Evolutionary conservation across 1,284 basidiomycete species (phyloP), one percentile per base, ranked within the genome.

Genomic region (Thelephora terrestris): DNA sequence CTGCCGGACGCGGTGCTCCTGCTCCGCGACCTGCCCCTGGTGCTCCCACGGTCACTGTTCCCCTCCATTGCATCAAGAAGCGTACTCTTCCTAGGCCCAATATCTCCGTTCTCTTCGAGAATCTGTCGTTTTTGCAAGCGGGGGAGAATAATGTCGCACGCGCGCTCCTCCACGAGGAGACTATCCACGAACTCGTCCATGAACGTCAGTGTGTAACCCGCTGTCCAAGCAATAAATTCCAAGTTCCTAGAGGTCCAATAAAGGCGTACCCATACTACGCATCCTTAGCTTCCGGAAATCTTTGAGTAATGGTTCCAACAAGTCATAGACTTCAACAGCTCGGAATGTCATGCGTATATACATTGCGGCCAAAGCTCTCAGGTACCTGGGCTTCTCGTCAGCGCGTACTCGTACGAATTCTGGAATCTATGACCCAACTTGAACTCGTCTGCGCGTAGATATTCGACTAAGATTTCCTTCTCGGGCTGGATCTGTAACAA

Each of bases 401-500:
- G 23, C 10, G 20, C n/a, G 12, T 9, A 42, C 39, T 5, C 12
- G 9, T 42, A 5, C 16, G 9, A n/a, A 17, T 20, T 42, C 9
- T 17, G 17, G 25, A n/a, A 20, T 37, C 18, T 45, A 36, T 9
- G n/a, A 10, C 74, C 86, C 55, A 59, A 95, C 93, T 99, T 99
- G 78, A 98, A 98, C 63, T 99, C 95, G 52, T 95, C 91, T 2
- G 91, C 92, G 51, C 85, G 79, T 18, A 99, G 71, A 62, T 99
- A 99, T 61, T 98, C 96, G 4, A 96, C 69, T 43, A 99, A 64
- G 52, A 99, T 98, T 65, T 95, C 91, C 62, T 92, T 92, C 67
- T 98, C 91, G 1, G 96, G 96, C 62, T 99, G 95, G 43, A 99
- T 84, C 67, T 99, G 96, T 24, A 99, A 72, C 48, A 99, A 74